phyloP scores from a whole-genome alignment of 1,284 basidiomycete species.

The Moniliella sp. region DNA sequence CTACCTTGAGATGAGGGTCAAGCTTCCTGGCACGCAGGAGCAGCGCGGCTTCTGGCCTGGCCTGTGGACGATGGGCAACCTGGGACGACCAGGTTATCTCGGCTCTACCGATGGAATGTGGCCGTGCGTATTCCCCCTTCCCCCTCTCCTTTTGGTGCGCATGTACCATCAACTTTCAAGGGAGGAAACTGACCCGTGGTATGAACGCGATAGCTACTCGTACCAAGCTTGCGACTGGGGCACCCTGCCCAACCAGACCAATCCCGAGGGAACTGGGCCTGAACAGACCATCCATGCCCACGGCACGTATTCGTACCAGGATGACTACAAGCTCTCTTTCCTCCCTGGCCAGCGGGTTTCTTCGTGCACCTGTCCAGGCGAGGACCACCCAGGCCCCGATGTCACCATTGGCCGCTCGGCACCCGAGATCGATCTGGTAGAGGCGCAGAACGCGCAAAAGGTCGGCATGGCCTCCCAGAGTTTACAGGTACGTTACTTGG shows the following conservation, averaged over 20 bases:
- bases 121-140: constrained; percentile 5
- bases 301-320: constrained; percentile 3
- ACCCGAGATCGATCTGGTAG: constrained; percentile 6
- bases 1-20: constrained; percentile 42
- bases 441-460: constrained; percentile 7
- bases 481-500: too few relatives aligned
- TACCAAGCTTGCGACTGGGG: too few relatives aligned
- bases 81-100: constrained; percentile 5
- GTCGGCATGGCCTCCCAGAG: too few relatives aligned
- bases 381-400: constrained; percentile 7
- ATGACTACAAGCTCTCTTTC: background rate
- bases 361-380: constrained; percentile 6
- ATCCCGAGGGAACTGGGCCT: constrained; percentile 2
- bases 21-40: constrained; percentile 7
- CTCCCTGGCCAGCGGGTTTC: constrained; percentile 6
- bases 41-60: constrained; percentile 7
- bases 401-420: constrained; percentile 4
- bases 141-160: constrained; percentile 5
- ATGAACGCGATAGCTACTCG: too few relatives aligned
- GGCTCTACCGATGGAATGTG: constrained; percentile 7
- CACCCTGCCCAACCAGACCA: constrained; percentile 7
- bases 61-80: constrained; percentile 7
- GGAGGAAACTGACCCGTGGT: too few relatives aligned
- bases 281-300: constrained; percentile 2
- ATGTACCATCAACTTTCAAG: too few relatives aligned